These are phyloP conservation scores for Papiliotrema laurentii DNA, from an alignment of 1,284 basidiomycete species.

Conservation along the genomic window DNA sequence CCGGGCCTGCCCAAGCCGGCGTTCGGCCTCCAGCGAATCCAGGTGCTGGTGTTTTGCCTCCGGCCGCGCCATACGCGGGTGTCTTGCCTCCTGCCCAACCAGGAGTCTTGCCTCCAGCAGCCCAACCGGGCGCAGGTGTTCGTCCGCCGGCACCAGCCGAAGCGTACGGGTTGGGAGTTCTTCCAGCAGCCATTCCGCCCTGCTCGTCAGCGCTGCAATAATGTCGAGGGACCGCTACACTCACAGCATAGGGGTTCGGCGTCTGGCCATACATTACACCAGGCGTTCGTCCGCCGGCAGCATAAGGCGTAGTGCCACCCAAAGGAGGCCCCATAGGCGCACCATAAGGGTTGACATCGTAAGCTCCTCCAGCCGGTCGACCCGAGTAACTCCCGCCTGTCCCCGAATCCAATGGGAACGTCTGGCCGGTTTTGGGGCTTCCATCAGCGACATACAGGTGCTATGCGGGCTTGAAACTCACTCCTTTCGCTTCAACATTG, in stretches of 20 bases:
- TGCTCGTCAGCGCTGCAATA: constrained; percentile 60
- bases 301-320: constrained; percentile 29
- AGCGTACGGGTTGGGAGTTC: constrained; percentile 68
- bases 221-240: constrained; percentile 39
- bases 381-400: constrained; percentile 37
- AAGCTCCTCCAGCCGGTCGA: constrained; percentile 52
- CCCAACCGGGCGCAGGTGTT: constrained; percentile 57
- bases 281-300: constrained; percentile 28
- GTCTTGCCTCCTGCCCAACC: constrained; percentile 46
- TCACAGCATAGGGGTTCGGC: constrained; percentile 62
- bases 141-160: constrained; percentile 48
- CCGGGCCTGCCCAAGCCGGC: constrained; percentile 38
- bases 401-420: constrained; percentile 35
- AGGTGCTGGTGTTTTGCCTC: constrained; percentile 33
- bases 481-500: constrained; percentile 72
- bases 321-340: constrained; percentile 12
- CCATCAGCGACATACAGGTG: constrained; percentile 9
- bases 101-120: constrained; percentile 16
- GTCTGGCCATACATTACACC: constrained; percentile 56
- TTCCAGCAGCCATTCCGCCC: constrained; percentile 19
- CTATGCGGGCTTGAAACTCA: constrained; percentile 54
- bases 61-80: constrained; percentile 17
- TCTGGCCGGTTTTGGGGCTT: constrained; percentile 53
- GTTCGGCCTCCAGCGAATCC: constrained; percentile 36
- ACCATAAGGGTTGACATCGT: constrained; percentile 40